Base-by-base conservation (phyloP, 768 basidiomycete genomes). In the Termitomyces sp. region DNA sequence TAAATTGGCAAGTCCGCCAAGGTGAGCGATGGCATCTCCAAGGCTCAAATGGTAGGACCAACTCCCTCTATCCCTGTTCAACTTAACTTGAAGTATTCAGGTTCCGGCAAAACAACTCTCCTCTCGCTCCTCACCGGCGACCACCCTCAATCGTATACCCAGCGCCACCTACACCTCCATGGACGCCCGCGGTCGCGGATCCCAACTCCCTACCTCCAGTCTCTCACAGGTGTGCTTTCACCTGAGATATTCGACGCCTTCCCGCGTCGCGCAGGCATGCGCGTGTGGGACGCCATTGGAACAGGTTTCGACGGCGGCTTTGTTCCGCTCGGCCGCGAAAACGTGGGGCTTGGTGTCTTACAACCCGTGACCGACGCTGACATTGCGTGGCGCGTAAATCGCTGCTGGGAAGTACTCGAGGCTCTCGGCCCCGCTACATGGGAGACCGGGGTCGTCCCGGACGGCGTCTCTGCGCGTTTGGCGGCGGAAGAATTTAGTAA, bases 51-150 rank as follows among this genome's bases (percentile, higher is more conserved):
- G 96, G 92, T 87, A 68, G 34, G 74, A 12, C 13, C 13, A 37
- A 24, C 16, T 48, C 46, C 43, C 53, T 36, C 29, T 8, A 0
- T 49, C 18, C 5, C 31, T 47, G 9, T 44, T 27, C 12, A n/a
- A 39, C n/a, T n/a, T 16, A 27, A 53, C 50, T 16, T 20, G 14
- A 20, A 24, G 4, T 65, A 44, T 2, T 10, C 31, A 92, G 91
- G 96, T 46, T 94, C 92, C 0, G 96, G 96, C 16, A 99, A 98
- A 74, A 94, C 94, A 0, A 98, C 96, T 0, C 85, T 98, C 6
- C 78, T 98, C 22, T 86, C 95, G 18, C 71, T 98, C 31, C 74
- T 99, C 39, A 93, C 93, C 0, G 96, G 96, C 26, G 94, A 96
- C 67, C 96, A 98, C 69, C 96, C 96, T 0, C 92, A 94, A 60